Conservation (phyloP, 1,139 yeast species). For the Kodamaea anthophila region DNA sequence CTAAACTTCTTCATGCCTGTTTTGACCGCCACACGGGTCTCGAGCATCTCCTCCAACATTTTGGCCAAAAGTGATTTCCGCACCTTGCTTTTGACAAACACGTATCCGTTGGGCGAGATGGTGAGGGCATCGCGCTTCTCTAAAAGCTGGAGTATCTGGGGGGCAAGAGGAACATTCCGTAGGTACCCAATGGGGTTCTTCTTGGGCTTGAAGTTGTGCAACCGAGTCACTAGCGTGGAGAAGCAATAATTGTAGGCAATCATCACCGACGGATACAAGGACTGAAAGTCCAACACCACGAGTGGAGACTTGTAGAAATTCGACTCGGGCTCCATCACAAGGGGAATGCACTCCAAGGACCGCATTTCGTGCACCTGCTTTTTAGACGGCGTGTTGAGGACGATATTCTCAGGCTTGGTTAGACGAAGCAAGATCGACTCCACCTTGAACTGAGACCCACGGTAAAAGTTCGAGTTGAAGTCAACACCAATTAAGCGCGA, state of each 20-base stretch:
- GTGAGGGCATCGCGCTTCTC: constrained; percentile 45
- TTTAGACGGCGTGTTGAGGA: constrained; percentile 75
- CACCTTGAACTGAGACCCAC: constrained; percentile 93
- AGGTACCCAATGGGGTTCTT: constrained; percentile 36
- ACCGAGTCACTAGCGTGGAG: constrained; percentile 75
- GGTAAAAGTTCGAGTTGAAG: constrained; percentile 74
- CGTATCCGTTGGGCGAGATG: constrained; percentile 82
- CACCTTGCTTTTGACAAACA: constrained; percentile 60
- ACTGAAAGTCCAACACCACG: constrained; percentile 86
- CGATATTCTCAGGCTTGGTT: constrained; percentile 66
- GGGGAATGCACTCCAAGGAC: constrained; percentile 81
- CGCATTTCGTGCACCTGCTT: constrained; percentile 78
- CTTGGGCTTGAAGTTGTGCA: constrained; percentile 46
- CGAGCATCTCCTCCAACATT: constrained; percentile 78
- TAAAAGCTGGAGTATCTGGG: constrained; percentile 52
- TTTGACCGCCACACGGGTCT: constrained; percentile 74
- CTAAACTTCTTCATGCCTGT: constrained; percentile 55
- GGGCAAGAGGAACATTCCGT: constrained; percentile 44
- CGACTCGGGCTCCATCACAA: constrained; percentile 88
- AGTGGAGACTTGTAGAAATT: constrained; percentile 83
- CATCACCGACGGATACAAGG: constrained; percentile 86
- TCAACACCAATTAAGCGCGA: constrained; percentile 86
- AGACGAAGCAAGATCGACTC: constrained; percentile 75
- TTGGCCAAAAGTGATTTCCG: constrained; percentile 73
- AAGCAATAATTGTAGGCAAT: constrained; percentile 91